Percentiles rank a stretch among this genome's conserved stretches.
phyloP scores from a whole-genome alignment of 2,329 filamentous ascomycete species.

The Aspergillus pseudotamarii region DNA sequence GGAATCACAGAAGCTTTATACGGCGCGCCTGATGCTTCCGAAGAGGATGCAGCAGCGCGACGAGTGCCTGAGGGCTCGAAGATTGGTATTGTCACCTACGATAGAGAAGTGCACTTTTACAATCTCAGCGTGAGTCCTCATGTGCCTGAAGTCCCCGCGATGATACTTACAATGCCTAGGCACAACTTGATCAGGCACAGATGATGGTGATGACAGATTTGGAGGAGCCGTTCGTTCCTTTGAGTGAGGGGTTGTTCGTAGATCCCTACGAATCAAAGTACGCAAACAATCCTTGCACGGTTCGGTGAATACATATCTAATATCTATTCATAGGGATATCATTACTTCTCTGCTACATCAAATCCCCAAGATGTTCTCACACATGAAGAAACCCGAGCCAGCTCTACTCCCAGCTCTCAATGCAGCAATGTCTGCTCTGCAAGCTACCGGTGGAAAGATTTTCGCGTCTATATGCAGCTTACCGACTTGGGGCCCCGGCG shows the following conservation, averaged over 20 bases:
- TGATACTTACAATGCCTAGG: conserved; percentile 48
- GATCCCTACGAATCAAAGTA: conserved; percentile 87
- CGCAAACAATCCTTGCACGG: conserved; percentile 20
- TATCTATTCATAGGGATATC: conserved; percentile 56
- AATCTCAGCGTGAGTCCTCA: conserved; percentile 73
- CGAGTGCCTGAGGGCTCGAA: conserved; percentile 76
- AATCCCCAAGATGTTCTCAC: conserved; percentile 82
- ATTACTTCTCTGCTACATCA: conserved; percentile 85
- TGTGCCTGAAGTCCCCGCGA: conserved; percentile 18
- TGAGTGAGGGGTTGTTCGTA: conserved; percentile 90
- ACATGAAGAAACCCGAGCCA: conserved; percentile 87
- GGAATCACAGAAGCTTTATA: conserved; percentile 86
- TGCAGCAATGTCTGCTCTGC: conserved; percentile 79
- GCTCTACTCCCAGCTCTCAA: conserved; percentile 82
- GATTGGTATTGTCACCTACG: conserved; percentile 93
- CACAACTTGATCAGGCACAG: conserved; percentile 80
- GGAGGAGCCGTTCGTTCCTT: conserved; percentile 91
- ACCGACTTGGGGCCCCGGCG: conserved; percentile 87
- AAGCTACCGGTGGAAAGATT: conserved; percentile 88
- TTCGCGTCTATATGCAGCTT: conserved; percentile 84
- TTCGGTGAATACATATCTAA: background rate
- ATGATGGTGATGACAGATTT: conserved; percentile 99
- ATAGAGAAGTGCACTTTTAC: conserved; percentile 97
- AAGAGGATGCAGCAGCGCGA: conserved; percentile 53
- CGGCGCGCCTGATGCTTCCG: conserved; percentile 61